Base-by-base conservation (phyloP, 2,329 filamentous ascomycete species). In the Lachnellula hyalina region DNA sequence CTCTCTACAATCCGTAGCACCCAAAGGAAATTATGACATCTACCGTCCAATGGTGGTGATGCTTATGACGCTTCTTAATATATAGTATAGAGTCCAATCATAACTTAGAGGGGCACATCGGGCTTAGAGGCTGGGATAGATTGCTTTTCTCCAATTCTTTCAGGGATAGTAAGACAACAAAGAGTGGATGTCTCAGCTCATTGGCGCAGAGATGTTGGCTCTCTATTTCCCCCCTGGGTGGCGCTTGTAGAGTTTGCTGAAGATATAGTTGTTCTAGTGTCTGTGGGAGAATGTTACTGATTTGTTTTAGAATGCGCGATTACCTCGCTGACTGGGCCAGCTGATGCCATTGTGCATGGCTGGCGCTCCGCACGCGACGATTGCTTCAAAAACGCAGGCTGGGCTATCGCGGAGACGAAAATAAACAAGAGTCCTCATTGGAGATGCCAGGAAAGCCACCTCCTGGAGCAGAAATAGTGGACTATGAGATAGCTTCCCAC, bases 331-430 rank as follows among this genome's bases (percentile, higher is more conserved):
- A 36, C 41, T 25, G 14, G 23, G 40, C 47, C 46, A 52, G 49
- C 49, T 52, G 54, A 56, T 56, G 54, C 45, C 49, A 52, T 52
- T 42, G 36, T 52, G 54, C 49, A 52, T 45, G 35, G 34, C 15
- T 32, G 34, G 28, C 28, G 32, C 11, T 12, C 48, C 44, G 17
- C 19, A 46, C n/a, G 48, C 48, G 36, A 25, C 48, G 21, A 11
- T 38, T 38, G 28, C 36, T 35, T n/a, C 47, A 34, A 21, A 19
- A 28, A 21, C 15, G 19, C 23, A 49, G 47, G 15, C 19, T 44
- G 11, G 41, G 41, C 41, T 12, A 12, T 12, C 5, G 25, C 44
- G 17, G 14, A 32, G 38, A 56, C 54, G 54, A 56, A 49, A 56
- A 56, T 41, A 17, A 46, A 34, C 28, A 35, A 9, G 21, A 6